These are phyloP conservation scores for Amanita jacksonii DNA, from an alignment of 768 basidiomycete species.

Conservation along the genomic window DNA sequence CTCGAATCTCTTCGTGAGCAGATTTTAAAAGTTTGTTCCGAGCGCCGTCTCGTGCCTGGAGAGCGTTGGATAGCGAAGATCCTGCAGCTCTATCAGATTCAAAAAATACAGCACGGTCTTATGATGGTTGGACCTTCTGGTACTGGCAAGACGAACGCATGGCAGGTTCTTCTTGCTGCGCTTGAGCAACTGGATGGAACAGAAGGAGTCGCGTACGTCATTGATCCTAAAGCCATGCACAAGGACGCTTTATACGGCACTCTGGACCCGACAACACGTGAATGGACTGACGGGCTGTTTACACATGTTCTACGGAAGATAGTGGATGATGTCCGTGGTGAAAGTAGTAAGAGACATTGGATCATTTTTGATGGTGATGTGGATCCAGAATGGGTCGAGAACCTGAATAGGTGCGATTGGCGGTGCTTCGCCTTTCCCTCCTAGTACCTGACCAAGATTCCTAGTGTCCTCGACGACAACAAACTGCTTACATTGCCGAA, in stretches of 20 bases:
- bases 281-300: conserved; percentile 99
- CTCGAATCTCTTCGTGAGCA: conserved; percentile 78
- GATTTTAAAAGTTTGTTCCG: conserved; percentile 78
- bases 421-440: conserved; percentile 1
- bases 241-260: conserved; percentile 98
- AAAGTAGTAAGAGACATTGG: conserved; percentile 95
- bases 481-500: conserved; percentile 95
- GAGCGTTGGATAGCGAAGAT: conserved; percentile 94
- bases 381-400: conserved; percentile 99
- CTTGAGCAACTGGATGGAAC: conserved; percentile 84
- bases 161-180: conserved; percentile 88
- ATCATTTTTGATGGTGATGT: conserved; percentile 99
- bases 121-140: conserved; percentile 99
- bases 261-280: conserved; percentile 91
- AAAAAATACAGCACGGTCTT: conserved; percentile 98
- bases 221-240: conserved; percentile 98
- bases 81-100: conserved; percentile 96
- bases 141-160: conserved; percentile 93
- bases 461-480: conserved; percentile 96
- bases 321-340: conserved; percentile 96
- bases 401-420: conserved; percentile 83
- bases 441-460: conserved; percentile 10
- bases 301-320: conserved; percentile 97
- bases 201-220: conserved; percentile 92
- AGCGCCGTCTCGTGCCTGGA: conserved; percentile 77